Percentiles rank a stretch among this genome's conserved stretches.
Conservation (phyloP, 495 filamentous ascomycete species). For the Hypoxylon trugodes region DNA sequence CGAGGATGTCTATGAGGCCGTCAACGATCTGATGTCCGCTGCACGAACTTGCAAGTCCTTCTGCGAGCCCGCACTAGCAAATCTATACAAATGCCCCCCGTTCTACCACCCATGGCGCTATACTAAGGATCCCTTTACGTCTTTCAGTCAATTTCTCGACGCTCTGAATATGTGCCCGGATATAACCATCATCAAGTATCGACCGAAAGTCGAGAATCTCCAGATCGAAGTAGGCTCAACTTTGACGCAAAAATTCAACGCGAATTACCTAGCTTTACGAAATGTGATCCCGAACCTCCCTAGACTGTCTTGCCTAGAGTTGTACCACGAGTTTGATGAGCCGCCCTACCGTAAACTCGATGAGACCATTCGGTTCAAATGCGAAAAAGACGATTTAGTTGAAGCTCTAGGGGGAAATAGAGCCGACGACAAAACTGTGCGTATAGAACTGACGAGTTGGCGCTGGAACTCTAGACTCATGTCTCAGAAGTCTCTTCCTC, state of each 20-base stretch:
- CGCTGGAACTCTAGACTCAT: constrained; percentile 79
- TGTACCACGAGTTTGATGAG: constrained; percentile 62
- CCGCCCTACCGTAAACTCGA: constrained; percentile 63
- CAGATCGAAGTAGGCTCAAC: constrained; percentile 66
- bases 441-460: constrained; percentile 69
- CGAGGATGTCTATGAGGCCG: constrained; percentile 42
- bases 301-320: constrained; percentile 60
- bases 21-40: constrained; percentile 67
- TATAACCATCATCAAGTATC: constrained; percentile 59
- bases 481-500: constrained; percentile 56
- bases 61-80: constrained; percentile 76
- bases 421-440: background rate
- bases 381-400: constrained; percentile 65
- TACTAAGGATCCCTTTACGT: constrained; percentile 47
- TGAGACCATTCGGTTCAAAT: constrained; percentile 66
- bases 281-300: constrained; percentile 55
- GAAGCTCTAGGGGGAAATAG: constrained; percentile 54
- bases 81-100: constrained; percentile 75
- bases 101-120: constrained; percentile 52
- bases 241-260: constrained; percentile 41
- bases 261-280: constrained; percentile 52
- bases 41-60: constrained; percentile 71
- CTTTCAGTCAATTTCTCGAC: constrained; percentile 56
- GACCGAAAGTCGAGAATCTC: constrained; percentile 73
- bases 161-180: constrained; percentile 25